Percentiles rank a stretch among this genome's conserved stretches.
These are phyloP conservation scores for Theileria orientalis DNA, from an alignment of 169 alveolate genomes.

Conservation along the genomic window DNA sequence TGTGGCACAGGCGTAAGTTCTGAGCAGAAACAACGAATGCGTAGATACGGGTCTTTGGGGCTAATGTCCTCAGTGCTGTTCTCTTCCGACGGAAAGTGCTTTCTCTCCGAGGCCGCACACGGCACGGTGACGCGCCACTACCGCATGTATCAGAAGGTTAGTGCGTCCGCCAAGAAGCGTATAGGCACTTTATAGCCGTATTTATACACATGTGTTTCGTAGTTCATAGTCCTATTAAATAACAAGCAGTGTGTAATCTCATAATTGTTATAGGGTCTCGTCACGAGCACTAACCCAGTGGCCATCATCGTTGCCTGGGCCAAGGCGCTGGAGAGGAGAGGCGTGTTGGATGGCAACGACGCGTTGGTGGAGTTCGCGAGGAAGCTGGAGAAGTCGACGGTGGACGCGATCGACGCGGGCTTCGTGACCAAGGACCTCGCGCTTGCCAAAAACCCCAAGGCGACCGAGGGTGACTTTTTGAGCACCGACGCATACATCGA, in stretches of 20 bases:
- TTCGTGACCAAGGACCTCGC: conserved; percentile 93
- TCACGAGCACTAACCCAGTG: conserved; percentile 93
- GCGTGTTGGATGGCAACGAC: conserved; percentile 85
- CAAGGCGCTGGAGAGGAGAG: conserved; percentile 85
- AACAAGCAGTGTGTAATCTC: too few species aligned
- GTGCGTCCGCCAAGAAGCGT: not conserved
- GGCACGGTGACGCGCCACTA: conserved; percentile 95
- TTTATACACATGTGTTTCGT: too few species aligned
- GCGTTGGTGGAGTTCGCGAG: conserved; percentile 75
- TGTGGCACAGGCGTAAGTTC: conserved; percentile 87
- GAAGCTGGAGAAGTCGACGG: conserved; percentile 85
- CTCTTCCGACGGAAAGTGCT: conserved; percentile 89
- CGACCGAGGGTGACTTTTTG: conserved; percentile 28
- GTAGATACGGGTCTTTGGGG: conserved; percentile 89
- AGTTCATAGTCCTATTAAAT: too few species aligned
- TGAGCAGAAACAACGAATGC: conserved; percentile 29
- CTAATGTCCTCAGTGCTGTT: conserved; percentile 93
- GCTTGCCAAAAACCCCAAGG: conserved; percentile 58
- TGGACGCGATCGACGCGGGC: conserved; percentile 88
- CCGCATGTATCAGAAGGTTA: conserved; percentile 76
- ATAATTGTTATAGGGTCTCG: conserved; percentile 78
- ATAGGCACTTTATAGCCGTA: too few species aligned
- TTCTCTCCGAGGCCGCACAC: conserved; percentile 95
- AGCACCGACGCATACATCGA: conserved; percentile 63
- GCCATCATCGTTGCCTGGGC: conserved; percentile 96